Percentiles rank a stretch among this genome's conserved stretches.
These are phyloP conservation scores for Leccinum rimulosum DNA, from an alignment of 768 basidiomycete species.

Conservation along the genomic window DNA sequence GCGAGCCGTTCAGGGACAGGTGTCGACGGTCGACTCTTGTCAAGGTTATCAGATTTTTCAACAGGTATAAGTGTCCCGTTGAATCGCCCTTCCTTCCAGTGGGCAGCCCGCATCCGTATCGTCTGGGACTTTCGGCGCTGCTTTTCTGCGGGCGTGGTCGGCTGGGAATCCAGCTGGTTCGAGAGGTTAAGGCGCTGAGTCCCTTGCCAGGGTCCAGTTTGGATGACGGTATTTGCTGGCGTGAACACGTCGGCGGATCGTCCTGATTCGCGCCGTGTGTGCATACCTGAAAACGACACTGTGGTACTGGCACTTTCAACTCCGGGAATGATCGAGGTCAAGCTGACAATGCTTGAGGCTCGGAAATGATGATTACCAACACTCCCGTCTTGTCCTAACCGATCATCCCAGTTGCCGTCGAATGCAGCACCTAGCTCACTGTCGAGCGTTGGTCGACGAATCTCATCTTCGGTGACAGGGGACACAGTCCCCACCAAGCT, in stretches of 20 bases:
- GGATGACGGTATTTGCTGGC: slow-evolving; percentile 1
- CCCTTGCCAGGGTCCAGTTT: slow-evolving; percentile 15
- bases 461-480: neutral
- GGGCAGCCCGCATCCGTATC: slow-evolving; percentile 54
- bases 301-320: slow-evolving; percentile 12
- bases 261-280: neutral
- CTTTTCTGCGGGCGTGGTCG: slow-evolving; percentile 22
- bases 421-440: slow-evolving; percentile 58
- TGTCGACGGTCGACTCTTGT: slow-evolving; percentile 26
- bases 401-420: slow-evolving; percentile 25
- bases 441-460: slow-evolving; percentile 42
- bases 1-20: slow-evolving; percentile 41
- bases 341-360: slow-evolving; percentile 53
- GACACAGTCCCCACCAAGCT: slow-evolving; percentile 9
- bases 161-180: slow-evolving; percentile 30
- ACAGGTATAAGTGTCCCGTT: slow-evolving; percentile 32
- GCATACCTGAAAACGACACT: slow-evolving; percentile 3
- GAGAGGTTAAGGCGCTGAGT: neutral
- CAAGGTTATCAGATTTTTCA: slow-evolving; percentile 13
- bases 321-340: slow-evolving; percentile 37
- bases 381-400: slow-evolving; percentile 15
- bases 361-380: slow-evolving; percentile 45
- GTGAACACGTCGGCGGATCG: slow-evolving; percentile 1
- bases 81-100: slow-evolving; percentile 60
- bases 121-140: slow-evolving; percentile 45